These are phyloP conservation scores for Meyerozyma athensensis DNA, from an alignment of 1,139 yeast species.

Conservation along the genomic window DNA sequence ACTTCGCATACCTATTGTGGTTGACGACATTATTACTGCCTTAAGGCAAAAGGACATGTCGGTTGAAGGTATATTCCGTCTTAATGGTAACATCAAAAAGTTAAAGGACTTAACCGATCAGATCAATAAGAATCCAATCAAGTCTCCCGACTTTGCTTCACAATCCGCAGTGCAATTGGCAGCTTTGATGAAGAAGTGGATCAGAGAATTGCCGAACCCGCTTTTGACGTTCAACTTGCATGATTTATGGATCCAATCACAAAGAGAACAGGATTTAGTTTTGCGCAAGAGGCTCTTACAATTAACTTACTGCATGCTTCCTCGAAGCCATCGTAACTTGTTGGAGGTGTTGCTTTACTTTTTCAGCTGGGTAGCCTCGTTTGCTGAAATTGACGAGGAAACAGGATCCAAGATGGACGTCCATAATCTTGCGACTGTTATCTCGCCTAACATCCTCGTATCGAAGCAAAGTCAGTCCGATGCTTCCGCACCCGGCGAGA, in stretches of 20 bases:
- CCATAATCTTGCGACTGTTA: constrained; percentile 91
- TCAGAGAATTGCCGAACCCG: constrained; percentile 91
- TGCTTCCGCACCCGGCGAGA: constrained; percentile 49
- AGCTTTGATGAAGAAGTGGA: constrained; percentile 85
- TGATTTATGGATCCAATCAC: constrained; percentile 78
- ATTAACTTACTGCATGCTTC: constrained; percentile 74
- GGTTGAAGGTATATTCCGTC: constrained; percentile 93
- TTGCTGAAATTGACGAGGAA: constrained; percentile 82
- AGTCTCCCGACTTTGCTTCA: constrained; percentile 63
- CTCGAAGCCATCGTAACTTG: constrained; percentile 76
- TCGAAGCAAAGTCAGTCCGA: constrained; percentile 32
- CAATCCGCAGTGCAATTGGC: constrained; percentile 93
- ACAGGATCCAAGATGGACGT: constrained; percentile 96
- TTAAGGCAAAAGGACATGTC: constrained; percentile 92
- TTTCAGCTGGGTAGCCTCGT: constrained; percentile 93
- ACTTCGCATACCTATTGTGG: constrained; percentile 75
- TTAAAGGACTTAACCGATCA: constrained; percentile 69
- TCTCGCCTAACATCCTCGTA: constrained; percentile 86
- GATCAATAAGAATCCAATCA: constrained; percentile 71
- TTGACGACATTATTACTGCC: constrained; percentile 82
- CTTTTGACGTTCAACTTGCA: constrained; percentile 72
- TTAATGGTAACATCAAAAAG: constrained; percentile 90
- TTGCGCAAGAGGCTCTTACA: constrained; percentile 57
- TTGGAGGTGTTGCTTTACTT: constrained; percentile 84
- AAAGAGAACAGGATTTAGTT: constrained; percentile 46